These are phyloP conservation scores for Epichloe baconii DNA, from an alignment of 2,329 filamentous ascomycete genomes.

Conservation along the genomic window DNA sequence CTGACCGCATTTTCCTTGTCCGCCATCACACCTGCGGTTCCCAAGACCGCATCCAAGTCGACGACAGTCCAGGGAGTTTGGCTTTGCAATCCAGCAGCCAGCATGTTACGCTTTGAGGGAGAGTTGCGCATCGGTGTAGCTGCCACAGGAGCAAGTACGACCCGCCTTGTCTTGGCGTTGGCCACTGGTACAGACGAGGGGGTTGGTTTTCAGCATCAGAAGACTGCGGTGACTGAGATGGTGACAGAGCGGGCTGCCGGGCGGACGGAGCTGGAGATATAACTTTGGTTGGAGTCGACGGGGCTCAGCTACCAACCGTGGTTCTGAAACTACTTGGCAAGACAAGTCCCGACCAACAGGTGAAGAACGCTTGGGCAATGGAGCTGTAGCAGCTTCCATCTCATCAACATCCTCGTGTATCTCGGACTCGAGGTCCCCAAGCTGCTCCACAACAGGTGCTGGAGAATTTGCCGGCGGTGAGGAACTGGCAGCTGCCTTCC, in stretches of 20 bases:
- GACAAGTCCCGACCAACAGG: neutral
- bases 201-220: conserved; percentile 73
- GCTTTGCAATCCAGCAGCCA: conserved; percentile 41
- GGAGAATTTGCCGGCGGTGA: neutral
- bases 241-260: conserved; percentile 42
- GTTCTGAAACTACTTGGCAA: neutral
- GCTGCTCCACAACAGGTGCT: neutral
- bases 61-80: conserved; percentile 56
- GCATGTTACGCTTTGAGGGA: conserved; percentile 47
- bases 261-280: conserved; percentile 34
- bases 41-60: conserved; percentile 63
- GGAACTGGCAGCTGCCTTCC: conserved; percentile 8
- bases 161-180: conserved; percentile 30
- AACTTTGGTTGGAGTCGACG: conserved; percentile 29
- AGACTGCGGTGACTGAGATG: conserved; percentile 58
- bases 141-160: conserved; percentile 32
- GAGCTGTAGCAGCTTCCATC: neutral
- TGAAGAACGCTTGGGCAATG: neutral
- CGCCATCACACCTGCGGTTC: conserved; percentile 25
- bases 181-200: conserved; percentile 47
- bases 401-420: neutral
- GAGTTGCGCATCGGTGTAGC: conserved; percentile 39
- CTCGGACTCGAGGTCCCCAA: conserved; percentile 6
- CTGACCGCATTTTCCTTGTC: conserved; percentile 41
- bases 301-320: conserved; percentile 16